These are phyloP conservation scores for Aspergillus novoparasiticus DNA, from an alignment of 2,329 filamentous ascomycete species.

Conservation along the genomic window DNA sequence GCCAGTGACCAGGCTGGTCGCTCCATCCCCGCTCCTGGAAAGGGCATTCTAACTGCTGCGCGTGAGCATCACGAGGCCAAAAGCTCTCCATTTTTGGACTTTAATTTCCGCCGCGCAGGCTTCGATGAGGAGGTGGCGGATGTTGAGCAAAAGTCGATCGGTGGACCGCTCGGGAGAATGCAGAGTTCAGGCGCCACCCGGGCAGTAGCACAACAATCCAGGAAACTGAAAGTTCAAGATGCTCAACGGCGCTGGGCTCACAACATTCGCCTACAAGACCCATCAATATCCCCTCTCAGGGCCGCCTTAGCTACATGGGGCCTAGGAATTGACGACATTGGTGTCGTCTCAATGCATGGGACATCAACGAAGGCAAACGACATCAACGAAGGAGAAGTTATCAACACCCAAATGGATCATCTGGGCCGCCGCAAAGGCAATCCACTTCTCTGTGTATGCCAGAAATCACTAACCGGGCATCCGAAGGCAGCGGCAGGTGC, in stretches of 20 bases:
- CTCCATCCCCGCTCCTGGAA: slow-evolving; percentile 89
- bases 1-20: slow-evolving; percentile 97
- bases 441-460: slow-evolving; percentile 85
- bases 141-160: slow-evolving; percentile 61
- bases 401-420: slow-evolving; percentile 90
- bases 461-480: slow-evolving; percentile 96
- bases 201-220: neutral
- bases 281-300: slow-evolving; percentile 86
- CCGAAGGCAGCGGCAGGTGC: slow-evolving; percentile 97
- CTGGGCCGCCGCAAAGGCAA: slow-evolving; percentile 94
- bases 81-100: slow-evolving; percentile 87
- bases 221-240: slow-evolving; percentile 71
- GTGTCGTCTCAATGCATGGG: slow-evolving; percentile 94
- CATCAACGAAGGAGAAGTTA: slow-evolving; percentile 96
- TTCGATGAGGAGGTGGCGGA: slow-evolving; percentile 87
- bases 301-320: slow-evolving; percentile 95
- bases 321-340: slow-evolving; percentile 90
- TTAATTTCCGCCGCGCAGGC: slow-evolving; percentile 90
- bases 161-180: neutral
- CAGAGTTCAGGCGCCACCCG: no score
- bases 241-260: slow-evolving; percentile 87
- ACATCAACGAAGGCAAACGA: slow-evolving; percentile 97
- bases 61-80: slow-evolving; percentile 84
- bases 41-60: slow-evolving; percentile 80
- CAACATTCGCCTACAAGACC: slow-evolving; percentile 93